Conservation (phyloP, 192 early-diverging fungal genomes). For the Cetraspora pellucida region DNA sequence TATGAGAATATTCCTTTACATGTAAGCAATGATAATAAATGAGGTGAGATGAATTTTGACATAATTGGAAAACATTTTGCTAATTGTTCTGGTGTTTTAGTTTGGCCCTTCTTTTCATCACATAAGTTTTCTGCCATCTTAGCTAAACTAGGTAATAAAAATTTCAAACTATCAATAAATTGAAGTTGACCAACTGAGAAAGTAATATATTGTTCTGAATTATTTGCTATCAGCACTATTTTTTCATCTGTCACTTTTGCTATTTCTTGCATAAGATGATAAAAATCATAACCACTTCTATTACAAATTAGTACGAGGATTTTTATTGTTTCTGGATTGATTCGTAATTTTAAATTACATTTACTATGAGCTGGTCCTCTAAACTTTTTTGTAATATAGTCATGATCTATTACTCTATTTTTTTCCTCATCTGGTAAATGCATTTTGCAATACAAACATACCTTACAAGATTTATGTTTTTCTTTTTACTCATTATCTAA, state of each 20-base stretch:
- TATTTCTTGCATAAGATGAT: too few species aligned
- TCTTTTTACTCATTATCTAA: slow-evolving; percentile 17
- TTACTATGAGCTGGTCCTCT: background rate
- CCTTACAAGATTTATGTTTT: background rate
- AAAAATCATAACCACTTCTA: slow-evolving; percentile 14
- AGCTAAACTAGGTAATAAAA: background rate
- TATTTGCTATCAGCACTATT: slow-evolving; percentile 10
- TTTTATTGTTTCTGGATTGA: slow-evolving; percentile 18
- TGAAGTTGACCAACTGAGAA: slow-evolving; percentile 10
- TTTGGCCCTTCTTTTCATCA: slow-evolving; percentile 19
- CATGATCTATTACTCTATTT: slow-evolving; percentile 16
- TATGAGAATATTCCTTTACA: background rate
- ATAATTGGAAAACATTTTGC: slow-evolving; percentile 20
- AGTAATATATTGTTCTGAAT: background rate
- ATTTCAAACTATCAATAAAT: slow-evolving; percentile 19
- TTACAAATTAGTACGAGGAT: background rate
- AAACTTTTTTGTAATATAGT: slow-evolving; percentile 16
- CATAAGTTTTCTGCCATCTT: slow-evolving; percentile 6
- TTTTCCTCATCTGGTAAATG: background rate
- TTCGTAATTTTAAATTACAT: background rate
- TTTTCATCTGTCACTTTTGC: background rate
- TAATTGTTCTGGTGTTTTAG: slow-evolving; percentile 16
- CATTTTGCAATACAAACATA: background rate
- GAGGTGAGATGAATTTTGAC: background rate
- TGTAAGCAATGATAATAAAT: slow-evolving; percentile 3